phyloP scores from a whole-genome alignment of 441 rosid species.

The Omphalea diandra region DNA sequence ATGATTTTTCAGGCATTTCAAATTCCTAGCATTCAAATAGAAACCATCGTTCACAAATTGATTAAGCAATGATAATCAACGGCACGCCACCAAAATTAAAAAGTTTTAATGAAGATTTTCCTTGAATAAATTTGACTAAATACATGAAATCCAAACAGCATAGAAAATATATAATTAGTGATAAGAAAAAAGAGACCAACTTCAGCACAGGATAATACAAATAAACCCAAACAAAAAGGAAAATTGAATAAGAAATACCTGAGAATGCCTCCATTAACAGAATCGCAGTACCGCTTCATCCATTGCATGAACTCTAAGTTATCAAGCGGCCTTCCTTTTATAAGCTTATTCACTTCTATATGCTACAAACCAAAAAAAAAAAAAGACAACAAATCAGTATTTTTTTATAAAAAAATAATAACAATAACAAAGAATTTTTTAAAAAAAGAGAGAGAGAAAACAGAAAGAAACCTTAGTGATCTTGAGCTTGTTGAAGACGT shows the following conservation, averaged over 20 bases:
- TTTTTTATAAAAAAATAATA: not conserved
- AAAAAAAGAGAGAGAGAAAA: too few species aligned
- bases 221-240: too few species aligned
- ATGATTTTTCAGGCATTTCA: not conserved
- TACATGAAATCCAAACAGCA: too few species aligned
- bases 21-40: not conserved
- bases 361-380: conserved; percentile 36
- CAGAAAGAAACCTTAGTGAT: conserved; percentile 65
- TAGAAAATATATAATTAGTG: too few species aligned
- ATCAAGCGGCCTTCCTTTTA: conserved; percentile 92
- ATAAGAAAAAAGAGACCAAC: too few species aligned
- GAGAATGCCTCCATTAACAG: conserved; percentile 58
- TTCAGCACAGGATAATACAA: not conserved
- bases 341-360: conserved; percentile 82
- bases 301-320: conserved; percentile 98
- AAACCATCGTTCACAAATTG: not conserved
- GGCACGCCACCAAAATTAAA: not conserved
- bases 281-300: conserved; percentile 94
- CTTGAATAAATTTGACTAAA: too few species aligned
- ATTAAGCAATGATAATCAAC: not conserved
- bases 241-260: conserved; percentile 31
- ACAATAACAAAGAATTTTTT: not conserved
- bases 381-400: not conserved
- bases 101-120: not conserved
- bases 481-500: conserved; percentile 90